phyloP scores from a whole-genome alignment of 306 rosid species.

The Carpinus fangiana region DNA sequence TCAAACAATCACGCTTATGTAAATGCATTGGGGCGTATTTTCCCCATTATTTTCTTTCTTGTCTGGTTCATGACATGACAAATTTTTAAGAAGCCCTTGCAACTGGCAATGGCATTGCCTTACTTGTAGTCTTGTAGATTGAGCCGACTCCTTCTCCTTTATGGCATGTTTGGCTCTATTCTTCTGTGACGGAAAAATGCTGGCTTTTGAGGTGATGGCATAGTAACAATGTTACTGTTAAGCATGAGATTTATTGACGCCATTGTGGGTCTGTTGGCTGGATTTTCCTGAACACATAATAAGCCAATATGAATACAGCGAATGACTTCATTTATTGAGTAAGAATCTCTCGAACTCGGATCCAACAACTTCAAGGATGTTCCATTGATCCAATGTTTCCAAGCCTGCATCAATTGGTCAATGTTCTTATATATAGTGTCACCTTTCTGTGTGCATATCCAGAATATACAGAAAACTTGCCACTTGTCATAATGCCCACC shows the following conservation, averaged over 20 bases:
- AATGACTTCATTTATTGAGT: background rate
- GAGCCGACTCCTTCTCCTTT: background rate
- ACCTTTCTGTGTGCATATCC: background rate
- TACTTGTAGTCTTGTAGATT: background rate
- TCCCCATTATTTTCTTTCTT: too few species aligned
- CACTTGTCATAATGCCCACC: too few species aligned
- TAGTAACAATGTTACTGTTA: constrained; percentile 9
- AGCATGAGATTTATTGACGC: constrained; percentile 29
- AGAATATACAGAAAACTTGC: too few species aligned
- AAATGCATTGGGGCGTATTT: too few species aligned
- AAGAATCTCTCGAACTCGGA: constrained; percentile 2
- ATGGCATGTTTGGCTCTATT: background rate
- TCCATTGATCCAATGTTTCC: constrained; percentile 47
- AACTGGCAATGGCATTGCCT: too few species aligned
- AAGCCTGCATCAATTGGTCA: constrained; percentile 37
- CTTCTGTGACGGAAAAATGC: constrained; percentile 9
- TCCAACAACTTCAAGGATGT: constrained; percentile 22
- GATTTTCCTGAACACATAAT: constrained; percentile 36
- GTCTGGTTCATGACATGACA: too few species aligned
- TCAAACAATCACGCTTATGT: too few species aligned
- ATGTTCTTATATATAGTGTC: background rate
- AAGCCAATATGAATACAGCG: constrained; percentile 31
- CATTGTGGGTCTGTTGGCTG: constrained; percentile 30
- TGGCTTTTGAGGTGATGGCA: constrained; percentile 1
- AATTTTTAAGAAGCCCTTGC: too few species aligned